Evolutionary conservation across 768 basidiomycete genomes (phyloP), one percentile per base, ranked within the genome.

Genomic region (Collybia sordida): DNA sequence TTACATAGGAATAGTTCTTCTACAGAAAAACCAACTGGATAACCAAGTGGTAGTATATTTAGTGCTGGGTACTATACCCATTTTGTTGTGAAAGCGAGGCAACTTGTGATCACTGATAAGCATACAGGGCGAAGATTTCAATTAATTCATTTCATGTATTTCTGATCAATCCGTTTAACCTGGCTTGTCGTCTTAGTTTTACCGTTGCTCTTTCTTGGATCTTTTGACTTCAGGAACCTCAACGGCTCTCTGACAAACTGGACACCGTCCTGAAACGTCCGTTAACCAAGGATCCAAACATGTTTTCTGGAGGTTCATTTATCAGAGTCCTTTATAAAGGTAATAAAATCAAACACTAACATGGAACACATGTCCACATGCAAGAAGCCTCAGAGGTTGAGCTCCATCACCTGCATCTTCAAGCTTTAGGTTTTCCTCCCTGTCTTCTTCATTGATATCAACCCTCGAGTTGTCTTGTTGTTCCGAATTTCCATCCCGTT

Each of bases 261-360:
- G 93, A 73, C 93, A 96, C 25, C 91, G 80, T 4, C 90, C 93
- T 23, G 89, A 91, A 12, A 92, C 85, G 52, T 88, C 85, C 3
- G 73, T 83, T 44, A 96, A 67, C 93, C 93, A 96, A 18, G 91
- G 90, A 62, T 96, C 93, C 37, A 95, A 68, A 64, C 93, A 96
- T 19, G 85, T 83, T 89, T 90, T 83, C 90, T 90, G 56, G 18
- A 28, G 23, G 49, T 11, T 24, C 43, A 18, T 7, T 31, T 31
- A 31, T 7, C 31, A 31, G 11, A 11, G 11, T 12, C 11, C 11
- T n/a, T 12, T 7, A 31, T 31, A 4, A 4, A 31, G 14, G 22
- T 4, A 50, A 36, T 17, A 9, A 22, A 21, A 36, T 22, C 18
- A 40, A 4, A 28, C 21, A 72, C 89, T 66, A 54, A 93, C 92